Conservation (phyloP, 352 stramenopile species). For the Globisporangium cystogenes region DNA sequence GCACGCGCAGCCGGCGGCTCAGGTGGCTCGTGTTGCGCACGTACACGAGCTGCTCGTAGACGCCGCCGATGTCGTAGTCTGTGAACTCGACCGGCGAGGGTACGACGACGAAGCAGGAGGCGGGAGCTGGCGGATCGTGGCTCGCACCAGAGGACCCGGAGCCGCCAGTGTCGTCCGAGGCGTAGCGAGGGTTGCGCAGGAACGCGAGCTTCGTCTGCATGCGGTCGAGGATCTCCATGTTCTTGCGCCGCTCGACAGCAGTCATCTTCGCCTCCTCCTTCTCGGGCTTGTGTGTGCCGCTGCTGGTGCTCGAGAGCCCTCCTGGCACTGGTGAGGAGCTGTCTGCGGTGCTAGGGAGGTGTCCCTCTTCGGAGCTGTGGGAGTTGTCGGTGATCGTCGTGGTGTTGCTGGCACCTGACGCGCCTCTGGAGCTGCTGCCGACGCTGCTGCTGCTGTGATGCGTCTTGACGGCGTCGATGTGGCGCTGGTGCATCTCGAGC, state of each 20-base stretch:
- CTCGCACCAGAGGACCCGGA: background rate
- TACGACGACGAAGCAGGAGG: slow-evolving; percentile 35
- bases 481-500: slow-evolving; percentile 28
- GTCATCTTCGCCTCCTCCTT: slow-evolving; percentile 25
- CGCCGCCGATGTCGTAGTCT: slow-evolving; percentile 61
- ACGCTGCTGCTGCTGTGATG: slow-evolving; percentile 1
- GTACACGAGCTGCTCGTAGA: slow-evolving; percentile 70
- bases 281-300: background rate
- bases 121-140: background rate
- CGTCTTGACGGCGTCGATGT: slow-evolving; percentile 41
- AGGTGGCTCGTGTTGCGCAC: slow-evolving; percentile 54
- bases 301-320: background rate
- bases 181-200: slow-evolving; percentile 56
- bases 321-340: background rate
- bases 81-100: slow-evolving; percentile 60
- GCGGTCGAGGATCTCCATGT: slow-evolving; percentile 58
- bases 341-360: background rate
- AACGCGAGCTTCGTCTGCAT: slow-evolving; percentile 83
- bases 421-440: background rate
- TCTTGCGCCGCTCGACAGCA: slow-evolving; percentile 46
- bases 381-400: background rate
- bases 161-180: background rate
- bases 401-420: background rate
- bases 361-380: background rate
- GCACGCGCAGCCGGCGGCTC: slow-evolving; percentile 51